Conservation (phyloP, 73 alveolate genomes). For the Paraurostyla sp. region DNA sequence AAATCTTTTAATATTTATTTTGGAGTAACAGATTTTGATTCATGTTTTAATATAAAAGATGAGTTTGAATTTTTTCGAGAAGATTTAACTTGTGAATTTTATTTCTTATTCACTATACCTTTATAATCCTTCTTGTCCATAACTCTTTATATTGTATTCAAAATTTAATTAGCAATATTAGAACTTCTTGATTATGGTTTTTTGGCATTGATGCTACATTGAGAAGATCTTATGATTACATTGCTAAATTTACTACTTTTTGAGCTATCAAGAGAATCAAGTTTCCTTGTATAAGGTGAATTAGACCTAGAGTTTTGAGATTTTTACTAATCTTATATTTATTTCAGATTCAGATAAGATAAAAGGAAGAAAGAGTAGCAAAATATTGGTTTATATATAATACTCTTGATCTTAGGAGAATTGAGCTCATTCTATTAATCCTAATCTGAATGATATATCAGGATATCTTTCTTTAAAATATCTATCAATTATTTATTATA, state of each 20-base stretch:
- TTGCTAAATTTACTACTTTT: too few species aligned
- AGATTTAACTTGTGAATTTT: neutral
- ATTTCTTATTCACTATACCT: neutral
- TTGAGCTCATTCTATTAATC: neutral
- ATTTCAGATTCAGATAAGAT: neutral
- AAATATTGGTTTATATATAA: slow-evolving; percentile 23
- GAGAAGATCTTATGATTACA: too few species aligned
- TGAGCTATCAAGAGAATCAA: neutral
- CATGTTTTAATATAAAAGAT: too few species aligned
- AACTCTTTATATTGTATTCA: neutral
- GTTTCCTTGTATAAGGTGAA: neutral
- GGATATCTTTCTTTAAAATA: neutral
- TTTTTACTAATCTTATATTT: neutral
- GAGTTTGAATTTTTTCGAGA: too few species aligned
- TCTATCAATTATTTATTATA: neutral
- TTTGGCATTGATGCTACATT: too few species aligned
- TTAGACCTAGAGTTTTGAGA: neutral
- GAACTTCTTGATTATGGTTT: neutral
- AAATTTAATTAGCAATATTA: slow-evolving; percentile 7
- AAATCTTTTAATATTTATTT: too few species aligned
- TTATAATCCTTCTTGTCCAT: neutral
- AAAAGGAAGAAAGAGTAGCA: slow-evolving; percentile 23
- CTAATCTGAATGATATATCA: neutral
- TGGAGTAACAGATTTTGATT: too few species aligned
- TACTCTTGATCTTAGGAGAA: slow-evolving; percentile 9